Evolutionary conservation across 2,329 filamentous ascomycete species (phyloP), one percentile per base, ranked within the genome.

Genomic region (Pestalotiopsis sp.): DNA sequence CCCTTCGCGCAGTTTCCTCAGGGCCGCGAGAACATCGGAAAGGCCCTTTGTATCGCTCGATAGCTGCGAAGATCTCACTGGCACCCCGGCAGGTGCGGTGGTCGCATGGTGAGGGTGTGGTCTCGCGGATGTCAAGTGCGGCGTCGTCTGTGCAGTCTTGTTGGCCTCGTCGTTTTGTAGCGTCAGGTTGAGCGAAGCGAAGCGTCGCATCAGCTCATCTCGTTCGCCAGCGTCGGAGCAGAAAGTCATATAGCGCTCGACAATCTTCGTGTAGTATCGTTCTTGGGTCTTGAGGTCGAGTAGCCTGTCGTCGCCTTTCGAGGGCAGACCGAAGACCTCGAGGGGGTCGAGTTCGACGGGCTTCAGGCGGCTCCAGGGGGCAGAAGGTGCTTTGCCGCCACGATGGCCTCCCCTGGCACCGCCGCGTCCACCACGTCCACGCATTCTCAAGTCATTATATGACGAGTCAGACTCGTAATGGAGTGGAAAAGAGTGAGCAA

Each of bases 1-100:
- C 27, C 92, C 95, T 83, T 99, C 96, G 68, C 96, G 90, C 39
- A 99, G 88, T 79, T 98, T 98, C 71, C 96, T 91, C 77, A 98
- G 91, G 3, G 95, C 93, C 75, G 93, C 88, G 66, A 98, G 86
- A 66, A 98, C 90, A 23, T 88, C 89, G 2, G 91, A 87, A 38
- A 98, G 86, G 72, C 92, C 90, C 72, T 89, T 87, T 13, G 87
- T 86, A 68, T 87, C 83, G 73, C 73, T 79, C n/a, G 60, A 56
- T n/a, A 68, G 59, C 25, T 49, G 45, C 49, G 70, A 62, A n/a
- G 66, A 73, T 25, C 20, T 23, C 25, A 41, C 12, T 7, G 64
- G 52, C 4, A 60, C 17, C 3, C 31, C 52, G 20, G 64, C 36
- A 59, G 64, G 64, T 23, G 64, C 64, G 74, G 27, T 70, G 69